Evolutionary conservation across 2,329 filamentous ascomycete genomes (phyloP).

Genomic region (Ambrosiella xylebori): DNA sequence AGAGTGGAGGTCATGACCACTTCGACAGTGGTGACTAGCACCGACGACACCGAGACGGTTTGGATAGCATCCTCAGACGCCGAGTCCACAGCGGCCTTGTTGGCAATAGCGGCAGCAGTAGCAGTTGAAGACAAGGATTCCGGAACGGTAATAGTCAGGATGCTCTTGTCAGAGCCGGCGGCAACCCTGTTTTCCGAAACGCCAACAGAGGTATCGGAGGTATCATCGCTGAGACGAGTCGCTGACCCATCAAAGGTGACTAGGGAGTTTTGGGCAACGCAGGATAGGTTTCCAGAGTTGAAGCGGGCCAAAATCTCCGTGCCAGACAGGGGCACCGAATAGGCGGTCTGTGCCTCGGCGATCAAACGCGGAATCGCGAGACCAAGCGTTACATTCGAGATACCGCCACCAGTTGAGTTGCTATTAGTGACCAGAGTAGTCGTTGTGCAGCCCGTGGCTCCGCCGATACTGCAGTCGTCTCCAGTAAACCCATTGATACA

Average conservation of each 20-base stretch:
- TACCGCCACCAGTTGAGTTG: slow-evolving; percentile 21
- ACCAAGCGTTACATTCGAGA: slow-evolving; percentile 62
- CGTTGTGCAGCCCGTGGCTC: slow-evolving; percentile 35
- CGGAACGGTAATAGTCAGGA: slow-evolving; percentile 3
- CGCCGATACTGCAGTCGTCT: slow-evolving; percentile 30
- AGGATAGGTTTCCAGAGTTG: slow-evolving; percentile 58
- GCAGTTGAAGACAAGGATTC: background rate
- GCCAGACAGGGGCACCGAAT: slow-evolving; percentile 56
- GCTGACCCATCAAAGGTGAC: slow-evolving; percentile 58
- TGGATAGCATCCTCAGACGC: background rate
- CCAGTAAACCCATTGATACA: slow-evolving; percentile 76
- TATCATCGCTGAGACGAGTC: slow-evolving; percentile 20
- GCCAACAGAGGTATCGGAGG: slow-evolving; percentile 6
- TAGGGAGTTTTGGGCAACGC: slow-evolving; percentile 69
- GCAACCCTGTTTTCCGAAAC: slow-evolving; percentile 2
- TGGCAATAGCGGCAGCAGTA: background rate
- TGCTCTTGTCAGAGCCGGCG: background rate
- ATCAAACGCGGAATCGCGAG: slow-evolving; percentile 62
- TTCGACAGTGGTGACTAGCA: slow-evolving; percentile 6
- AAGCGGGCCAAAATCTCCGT: slow-evolving; percentile 58
- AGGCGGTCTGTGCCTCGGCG: slow-evolving; percentile 44
- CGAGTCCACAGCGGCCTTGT: background rate
- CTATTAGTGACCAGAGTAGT: slow-evolving; percentile 29
- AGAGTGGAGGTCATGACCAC: slow-evolving; percentile 9
- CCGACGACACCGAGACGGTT: slow-evolving; percentile 8